A percentile compares a stretch with the other conserved stretches of the same genome.
phyloP scores from a whole-genome alignment of 805 yeast species.

The Lachancea thermotolerans region DNA sequence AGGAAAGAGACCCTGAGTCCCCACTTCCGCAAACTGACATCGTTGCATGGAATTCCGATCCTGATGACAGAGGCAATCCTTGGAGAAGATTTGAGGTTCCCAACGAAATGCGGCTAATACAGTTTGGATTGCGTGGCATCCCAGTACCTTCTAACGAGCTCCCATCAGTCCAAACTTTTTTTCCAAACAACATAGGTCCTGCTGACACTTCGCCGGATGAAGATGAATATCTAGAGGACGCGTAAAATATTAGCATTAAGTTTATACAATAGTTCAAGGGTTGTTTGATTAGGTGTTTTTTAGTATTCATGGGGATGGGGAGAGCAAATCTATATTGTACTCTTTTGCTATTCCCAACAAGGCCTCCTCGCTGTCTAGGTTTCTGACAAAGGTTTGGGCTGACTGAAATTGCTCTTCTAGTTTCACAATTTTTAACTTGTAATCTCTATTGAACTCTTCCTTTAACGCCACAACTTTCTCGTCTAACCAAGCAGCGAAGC shows the following conservation, averaged over 20 bases:
- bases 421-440: constrained; percentile 42
- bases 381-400: constrained; percentile 7
- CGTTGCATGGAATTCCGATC: constrained; percentile 4
- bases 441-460: constrained; percentile 41
- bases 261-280: no score
- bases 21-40: neutral
- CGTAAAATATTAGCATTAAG: constrained; percentile 2
- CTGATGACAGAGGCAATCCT: constrained; percentile 2
- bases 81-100: constrained; percentile 8
- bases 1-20: neutral
- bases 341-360: constrained; percentile 14
- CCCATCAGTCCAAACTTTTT: constrained; percentile 5
- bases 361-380: constrained; percentile 14
- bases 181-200: constrained; percentile 3
- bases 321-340: neutral
- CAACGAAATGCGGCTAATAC: constrained; percentile 24
- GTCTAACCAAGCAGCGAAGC: constrained; percentile 64
- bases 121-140: constrained; percentile 19
- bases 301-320: neutral
- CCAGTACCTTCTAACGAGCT: constrained; percentile 3
- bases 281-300: neutral
- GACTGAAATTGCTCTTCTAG: constrained; percentile 29
- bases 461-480: constrained; percentile 44
- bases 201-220: constrained; percentile 22
- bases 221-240: constrained; percentile 17